Base-by-base conservation (phyloP, 805 yeast genomes). In the Candida pseudoglaebosa region DNA sequence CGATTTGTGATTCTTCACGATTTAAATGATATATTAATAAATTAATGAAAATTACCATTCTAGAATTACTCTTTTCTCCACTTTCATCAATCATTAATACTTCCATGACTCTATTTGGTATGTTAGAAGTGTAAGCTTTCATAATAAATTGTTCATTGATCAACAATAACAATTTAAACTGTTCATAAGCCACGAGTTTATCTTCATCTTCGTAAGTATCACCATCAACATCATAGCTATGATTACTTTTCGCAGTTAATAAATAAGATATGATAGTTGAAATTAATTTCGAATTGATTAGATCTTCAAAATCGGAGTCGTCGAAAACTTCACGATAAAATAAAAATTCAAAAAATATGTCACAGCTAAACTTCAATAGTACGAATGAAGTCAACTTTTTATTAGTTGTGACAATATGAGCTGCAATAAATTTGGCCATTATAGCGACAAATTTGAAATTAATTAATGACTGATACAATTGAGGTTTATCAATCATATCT, bases 141-240 rank as follows among this genome's bases (percentile, higher is more conserved):
- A 87, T 82, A 82, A 90, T 78, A 59, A 78, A 90, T 59, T 90
- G 96, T 56, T 90, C 96, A 59, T 90, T 90, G 18, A 90, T 65
- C 1, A 88, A 80, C 28, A 90, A 64, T 9, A 90, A 58, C 12
- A 86, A 63, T 50, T 80, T 81, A 64, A 89, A 80, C 44, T 82
- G 80, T 28, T 85, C 76, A 44, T 77, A 78, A 8, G 72, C 69
- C 10, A 62, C 55, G n/a, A 64, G 48, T 52, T 80, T 82, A 45
- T 70, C 71, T 34, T 78, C 73, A 53, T 82, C 82, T 32, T 73
- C 77, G 40, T 54, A 58, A 28, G 61, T 65, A 30, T 62, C 70
- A n/a, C 53, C 59, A 26, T 52, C 53, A 19, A 59, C 41, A 38
- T 60, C 62, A 45, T 65, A 61, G 38, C 61, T 56, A 41, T 58